Evolutionary conservation across 345 rosid genomes (phyloP), one percentile per base, ranked within the genome.

Genomic region (Brassica juncea): DNA sequence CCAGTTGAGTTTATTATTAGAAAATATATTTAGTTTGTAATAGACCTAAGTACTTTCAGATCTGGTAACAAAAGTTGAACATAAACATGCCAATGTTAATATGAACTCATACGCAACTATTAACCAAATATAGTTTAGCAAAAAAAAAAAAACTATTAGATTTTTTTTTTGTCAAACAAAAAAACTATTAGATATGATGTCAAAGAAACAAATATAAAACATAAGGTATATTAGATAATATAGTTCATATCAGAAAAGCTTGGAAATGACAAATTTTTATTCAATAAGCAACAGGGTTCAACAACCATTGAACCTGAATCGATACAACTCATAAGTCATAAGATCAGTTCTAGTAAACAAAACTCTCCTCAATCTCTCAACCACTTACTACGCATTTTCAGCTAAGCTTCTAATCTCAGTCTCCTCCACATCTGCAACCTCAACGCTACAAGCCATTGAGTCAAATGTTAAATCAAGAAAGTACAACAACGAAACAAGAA

Each of bases 401-500:
- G 76, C 73, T 59, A 71, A 71, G 64, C 76, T 70, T 75, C 80
- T 75, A 75, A 32, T 57, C 77, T 75, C 80, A 1, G 64, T 39
- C 28, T 76, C 77, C 57, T 81, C 83, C 10, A n/a, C 37, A 0
- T 80, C 87, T 2, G 78, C 35, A 14, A 75, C 66, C 66, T 71
- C 89, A 75, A 81, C 76, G 19, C 77, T 74, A 81, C 83, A 81
- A 11, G 86, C 82, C 59, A 86, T 83, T 8, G 72, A 84, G 30
- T 87, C 88, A 27, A 86, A 86, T 32, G 89, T 82, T 15, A 82
- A 82, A 68, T 94, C 97, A 21, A 92, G 84, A 57, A 87, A 89
- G 72, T 91, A 91, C 32, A 94, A 87, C 88, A 86, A 34, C 77
- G 52, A 81, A 12, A 90, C 91, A 32, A 94, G 83, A 31, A 83